Evolutionary conservation across 257 asterid genomes (phyloP).

Genomic region (Pogostemon cablin): DNA sequence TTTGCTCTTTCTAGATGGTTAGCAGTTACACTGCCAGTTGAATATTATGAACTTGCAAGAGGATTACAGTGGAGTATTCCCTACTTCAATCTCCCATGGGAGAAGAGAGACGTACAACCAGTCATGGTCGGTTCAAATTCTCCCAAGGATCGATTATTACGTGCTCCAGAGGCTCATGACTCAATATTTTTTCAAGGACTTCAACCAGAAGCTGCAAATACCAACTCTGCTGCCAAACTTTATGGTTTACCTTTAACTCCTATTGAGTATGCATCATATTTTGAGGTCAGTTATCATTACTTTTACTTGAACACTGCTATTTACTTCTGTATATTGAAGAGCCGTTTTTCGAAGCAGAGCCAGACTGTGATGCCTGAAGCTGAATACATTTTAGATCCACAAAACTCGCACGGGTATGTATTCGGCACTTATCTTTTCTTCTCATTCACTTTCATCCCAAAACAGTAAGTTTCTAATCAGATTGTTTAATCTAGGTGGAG

Average conservation of each 20-base stretch:
- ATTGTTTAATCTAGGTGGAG: conserved; percentile 67
- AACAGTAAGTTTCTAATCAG: not conserved
- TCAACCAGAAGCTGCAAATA: conserved; percentile 43
- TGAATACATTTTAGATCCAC: conserved; percentile 68
- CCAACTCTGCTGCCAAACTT: conserved; percentile 41
- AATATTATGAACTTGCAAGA: conserved; percentile 78
- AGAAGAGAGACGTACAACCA: conserved; percentile 39
- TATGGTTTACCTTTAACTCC: conserved; percentile 79
- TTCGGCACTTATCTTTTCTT: not conserved
- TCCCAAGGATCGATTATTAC: conserved; percentile 47
- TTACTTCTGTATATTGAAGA: conserved; percentile 28
- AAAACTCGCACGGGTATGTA: conserved; percentile 70
- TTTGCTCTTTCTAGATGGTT: conserved; percentile 82
- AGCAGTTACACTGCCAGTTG: conserved; percentile 75
- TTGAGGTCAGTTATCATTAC: conserved; percentile 55
- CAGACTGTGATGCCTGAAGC: conserved; percentile 73
- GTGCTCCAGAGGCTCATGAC: conserved; percentile 39
- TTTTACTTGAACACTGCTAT: not conserved
- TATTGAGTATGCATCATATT: conserved; percentile 70
- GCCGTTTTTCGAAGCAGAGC: conserved; percentile 55
- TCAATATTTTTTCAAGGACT: conserved; percentile 44
- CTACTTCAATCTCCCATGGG: conserved; percentile 91
- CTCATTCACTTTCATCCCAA: not conserved
- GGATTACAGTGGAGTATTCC: conserved; percentile 94
- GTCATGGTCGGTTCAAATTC: conserved; percentile 61